These are phyloP conservation scores for Ophiosphaerella narmari DNA, from an alignment of 2,329 filamentous ascomycete genomes.

Conservation along the genomic window DNA sequence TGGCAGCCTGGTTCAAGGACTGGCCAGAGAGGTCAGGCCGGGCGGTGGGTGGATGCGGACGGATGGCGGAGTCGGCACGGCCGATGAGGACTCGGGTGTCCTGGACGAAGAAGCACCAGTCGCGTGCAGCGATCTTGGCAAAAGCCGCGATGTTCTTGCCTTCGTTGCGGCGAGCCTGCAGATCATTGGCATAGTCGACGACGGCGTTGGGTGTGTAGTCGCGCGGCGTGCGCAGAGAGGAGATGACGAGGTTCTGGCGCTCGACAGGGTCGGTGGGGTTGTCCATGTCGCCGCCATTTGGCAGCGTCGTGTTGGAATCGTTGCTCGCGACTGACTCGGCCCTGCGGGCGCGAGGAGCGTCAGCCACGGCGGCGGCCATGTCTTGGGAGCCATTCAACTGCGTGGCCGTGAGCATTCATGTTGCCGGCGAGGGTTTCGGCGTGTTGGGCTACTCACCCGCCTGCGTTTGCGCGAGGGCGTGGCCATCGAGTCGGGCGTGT, in stretches of 20 bases:
- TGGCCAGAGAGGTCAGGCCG: conserved; percentile 30
- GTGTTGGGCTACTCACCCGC: conserved; percentile 44
- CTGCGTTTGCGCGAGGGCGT: conserved; percentile 55
- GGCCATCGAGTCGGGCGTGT: conserved; percentile 54
- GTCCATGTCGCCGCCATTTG: conserved; percentile 39
- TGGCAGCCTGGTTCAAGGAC: conserved; percentile 26
- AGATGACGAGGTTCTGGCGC: conserved; percentile 44
- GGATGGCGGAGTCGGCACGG: conserved; percentile 51
- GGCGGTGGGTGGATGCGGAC: conserved; percentile 35
- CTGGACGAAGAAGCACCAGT: conserved; percentile 85
- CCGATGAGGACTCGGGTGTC: conserved; percentile 77
- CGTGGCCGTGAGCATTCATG: conserved; percentile 18
- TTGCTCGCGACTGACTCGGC: conserved; percentile 49
- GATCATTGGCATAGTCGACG: conserved; percentile 60
- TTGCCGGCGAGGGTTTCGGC: conserved; percentile 3
- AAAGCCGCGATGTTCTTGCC: conserved; percentile 63
- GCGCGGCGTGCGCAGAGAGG: conserved; percentile 49
- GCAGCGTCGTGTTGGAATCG: conserved; percentile 46
- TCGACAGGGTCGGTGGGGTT: conserved; percentile 38
- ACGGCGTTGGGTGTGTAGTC: conserved; percentile 59
- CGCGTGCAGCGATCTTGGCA: conserved; percentile 78
- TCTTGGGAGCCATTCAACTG: conserved; percentile 44
- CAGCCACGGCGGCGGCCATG: conserved; percentile 16
- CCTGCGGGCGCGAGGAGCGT: conserved; percentile 36
- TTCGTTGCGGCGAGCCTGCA: conserved; percentile 50